Evolutionary conservation across 257 asterid species (phyloP).

Genomic region (Gardenia jasminoides): DNA sequence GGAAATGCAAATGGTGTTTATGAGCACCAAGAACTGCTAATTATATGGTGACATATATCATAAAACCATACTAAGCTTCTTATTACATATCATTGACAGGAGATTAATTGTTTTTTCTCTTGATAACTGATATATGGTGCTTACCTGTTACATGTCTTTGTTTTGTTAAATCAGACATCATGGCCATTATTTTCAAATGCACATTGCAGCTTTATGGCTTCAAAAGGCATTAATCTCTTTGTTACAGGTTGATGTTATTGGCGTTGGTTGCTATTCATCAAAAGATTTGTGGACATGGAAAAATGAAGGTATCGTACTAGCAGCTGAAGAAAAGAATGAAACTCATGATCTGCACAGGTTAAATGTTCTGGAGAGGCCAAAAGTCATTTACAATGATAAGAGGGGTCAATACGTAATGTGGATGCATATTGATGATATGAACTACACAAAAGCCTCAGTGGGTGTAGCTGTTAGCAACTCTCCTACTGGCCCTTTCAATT

Average conservation of each 20-base stretch:
- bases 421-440: slow-evolving; percentile 92
- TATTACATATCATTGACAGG: slow-evolving; percentile 2
- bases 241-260: slow-evolving; percentile 87
- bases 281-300: slow-evolving; percentile 94
- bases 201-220: not conserved
- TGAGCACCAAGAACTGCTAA: slow-evolving; percentile 6
- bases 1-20: slow-evolving; percentile 1
- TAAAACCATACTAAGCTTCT: not conserved
- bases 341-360: slow-evolving; percentile 81
- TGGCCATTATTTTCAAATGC: not conserved
- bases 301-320: slow-evolving; percentile 86
- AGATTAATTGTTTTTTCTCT: slow-evolving; percentile 1
- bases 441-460: slow-evolving; percentile 87
- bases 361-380: slow-evolving; percentile 93
- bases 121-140: slow-evolving; percentile 7
- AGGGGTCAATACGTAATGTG: slow-evolving; percentile 81
- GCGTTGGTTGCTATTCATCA: slow-evolving; percentile 96
- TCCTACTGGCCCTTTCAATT: slow-evolving; percentile 79
- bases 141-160: not conserved
- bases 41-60: not conserved
- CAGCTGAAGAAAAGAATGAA: slow-evolving; percentile 64
- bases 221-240: slow-evolving; percentile 2
- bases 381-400: slow-evolving; percentile 79
- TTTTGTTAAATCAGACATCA: not conserved
- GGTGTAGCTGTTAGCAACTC: slow-evolving; percentile 73